These are phyloP conservation scores for Acacia concinna DNA, from an alignment of 331 rosid species.

Conservation along the genomic window DNA sequence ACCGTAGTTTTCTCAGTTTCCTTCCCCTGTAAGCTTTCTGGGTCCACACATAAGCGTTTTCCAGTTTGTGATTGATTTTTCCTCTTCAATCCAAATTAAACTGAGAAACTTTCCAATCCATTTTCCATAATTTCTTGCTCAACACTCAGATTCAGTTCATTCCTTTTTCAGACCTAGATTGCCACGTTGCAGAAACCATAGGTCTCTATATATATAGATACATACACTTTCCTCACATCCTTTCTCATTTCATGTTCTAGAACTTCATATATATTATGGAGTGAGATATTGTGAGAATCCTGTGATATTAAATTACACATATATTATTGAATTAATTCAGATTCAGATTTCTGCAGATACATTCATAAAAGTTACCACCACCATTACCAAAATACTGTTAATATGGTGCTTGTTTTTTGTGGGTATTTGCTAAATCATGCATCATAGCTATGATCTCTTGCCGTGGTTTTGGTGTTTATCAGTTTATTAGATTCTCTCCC, in stretches of 20 bases:
- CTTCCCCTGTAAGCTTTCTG: not conserved
- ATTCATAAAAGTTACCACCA: not conserved
- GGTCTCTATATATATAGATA: not conserved
- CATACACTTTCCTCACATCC: not conserved
- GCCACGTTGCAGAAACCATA: slow-evolving; percentile 28
- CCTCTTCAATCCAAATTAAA: not conserved
- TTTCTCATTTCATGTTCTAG: not conserved
- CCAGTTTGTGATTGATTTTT: not conserved
- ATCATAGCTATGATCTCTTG: not conserved
- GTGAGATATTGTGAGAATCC: slow-evolving; percentile 22
- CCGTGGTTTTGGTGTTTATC: slow-evolving; percentile 38
- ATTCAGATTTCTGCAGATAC: not conserved
- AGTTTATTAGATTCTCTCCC: slow-evolving; percentile 27
- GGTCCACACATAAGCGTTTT: not conserved
- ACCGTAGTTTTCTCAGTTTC: not conserved
- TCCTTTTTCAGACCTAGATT: not conserved
- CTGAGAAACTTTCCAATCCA: not conserved
- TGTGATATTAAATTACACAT: not conserved
- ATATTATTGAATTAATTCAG: not conserved
- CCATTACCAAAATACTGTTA: not conserved
- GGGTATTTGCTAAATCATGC: slow-evolving; percentile 16
- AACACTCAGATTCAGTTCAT: slow-evolving; percentile 21
- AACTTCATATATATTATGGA: not conserved
- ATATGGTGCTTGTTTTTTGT: not conserved
- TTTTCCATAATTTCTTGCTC: slow-evolving; percentile 14